These are phyloP conservation scores for Penicillium sp. DNA, from an alignment of 2,329 filamentous ascomycete species.

Conservation along the genomic window DNA sequence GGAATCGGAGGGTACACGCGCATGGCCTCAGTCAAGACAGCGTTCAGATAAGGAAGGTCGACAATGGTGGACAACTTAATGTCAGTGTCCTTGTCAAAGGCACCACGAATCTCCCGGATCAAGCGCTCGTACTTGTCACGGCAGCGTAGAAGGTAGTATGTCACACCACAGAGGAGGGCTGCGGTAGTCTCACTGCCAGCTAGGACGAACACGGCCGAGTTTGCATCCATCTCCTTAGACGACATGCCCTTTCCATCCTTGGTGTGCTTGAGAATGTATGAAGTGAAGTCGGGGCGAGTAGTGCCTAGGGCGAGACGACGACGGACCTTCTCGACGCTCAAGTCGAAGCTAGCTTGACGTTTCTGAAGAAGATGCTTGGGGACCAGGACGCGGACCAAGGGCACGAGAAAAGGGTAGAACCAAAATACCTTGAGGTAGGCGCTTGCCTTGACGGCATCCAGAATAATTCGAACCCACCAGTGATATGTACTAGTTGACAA, in stretches of 20 bases:
- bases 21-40: constrained; percentile 28
- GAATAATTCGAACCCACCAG: constrained; percentile 32
- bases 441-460: constrained; percentile 27
- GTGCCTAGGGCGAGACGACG: constrained; percentile 17
- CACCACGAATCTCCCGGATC: constrained; percentile 26
- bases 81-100: constrained; percentile 21
- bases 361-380: constrained; percentile 22
- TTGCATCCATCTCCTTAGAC: constrained; percentile 23
- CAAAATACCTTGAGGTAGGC: constrained; percentile 22
- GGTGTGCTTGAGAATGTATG: constrained; percentile 25
- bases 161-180: constrained; percentile 21
- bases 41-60: constrained; percentile 28
- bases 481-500: constrained; percentile 30
- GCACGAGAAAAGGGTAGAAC: constrained; percentile 22
- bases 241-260: constrained; percentile 18
- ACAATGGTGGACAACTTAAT: constrained; percentile 20
- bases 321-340: constrained; percentile 25
- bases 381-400: constrained; percentile 13
- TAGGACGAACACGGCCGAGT: constrained; percentile 26
- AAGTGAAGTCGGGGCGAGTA: constrained; percentile 27
- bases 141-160: constrained; percentile 27
- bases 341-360: constrained; percentile 14
- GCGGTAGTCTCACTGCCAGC: constrained; percentile 31
- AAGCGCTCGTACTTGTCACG: constrained; percentile 22
- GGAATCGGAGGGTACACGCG: constrained; percentile 32